Evolutionary conservation across 192 early-diverging fungal genomes (phyloP).

Genomic region (Phycomyces nitens): DNA sequence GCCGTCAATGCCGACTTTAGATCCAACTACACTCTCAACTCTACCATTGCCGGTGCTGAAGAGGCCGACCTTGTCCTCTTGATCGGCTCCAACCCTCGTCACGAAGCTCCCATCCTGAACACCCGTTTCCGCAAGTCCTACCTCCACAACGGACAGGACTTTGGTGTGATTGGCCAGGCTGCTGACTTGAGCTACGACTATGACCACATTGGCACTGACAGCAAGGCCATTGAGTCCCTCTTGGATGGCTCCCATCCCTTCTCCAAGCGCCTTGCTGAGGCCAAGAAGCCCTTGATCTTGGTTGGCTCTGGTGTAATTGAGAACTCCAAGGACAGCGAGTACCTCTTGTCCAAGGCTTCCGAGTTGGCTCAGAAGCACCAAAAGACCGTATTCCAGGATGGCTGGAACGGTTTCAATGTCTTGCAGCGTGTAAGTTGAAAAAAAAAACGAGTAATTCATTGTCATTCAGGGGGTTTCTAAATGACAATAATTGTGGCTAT

Average conservation of each 20-base stretch:
- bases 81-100: slow-evolving; percentile 93
- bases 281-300: slow-evolving; percentile 89
- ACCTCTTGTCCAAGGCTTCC: slow-evolving; percentile 72
- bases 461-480: too few relatives aligned
- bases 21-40: slow-evolving; percentile 84
- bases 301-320: slow-evolving; percentile 82
- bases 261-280: slow-evolving; percentile 65
- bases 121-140: slow-evolving; percentile 94
- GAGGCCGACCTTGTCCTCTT: slow-evolving; percentile 90
- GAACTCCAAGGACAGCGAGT: slow-evolving; percentile 63
- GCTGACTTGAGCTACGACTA: slow-evolving; percentile 89
- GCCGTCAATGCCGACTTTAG: slow-evolving; percentile 75
- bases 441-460: too few relatives aligned
- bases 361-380: slow-evolving; percentile 66
- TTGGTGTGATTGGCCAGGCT: slow-evolving; percentile 78
- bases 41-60: slow-evolving; percentile 83
- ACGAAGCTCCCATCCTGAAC: slow-evolving; percentile 94
- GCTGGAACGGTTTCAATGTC: slow-evolving; percentile 90
- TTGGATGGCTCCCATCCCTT: slow-evolving; percentile 70
- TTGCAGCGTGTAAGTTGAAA: slow-evolving; percentile 78
- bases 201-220: slow-evolving; percentile 71
- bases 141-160: slow-evolving; percentile 72
- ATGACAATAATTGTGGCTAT: not conserved
- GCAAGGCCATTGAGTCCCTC: slow-evolving; percentile 65
- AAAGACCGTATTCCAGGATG: slow-evolving; percentile 64